Base-by-base conservation (phyloP, 148 eudicot genomes). In the Diospyros kaki region DNA sequence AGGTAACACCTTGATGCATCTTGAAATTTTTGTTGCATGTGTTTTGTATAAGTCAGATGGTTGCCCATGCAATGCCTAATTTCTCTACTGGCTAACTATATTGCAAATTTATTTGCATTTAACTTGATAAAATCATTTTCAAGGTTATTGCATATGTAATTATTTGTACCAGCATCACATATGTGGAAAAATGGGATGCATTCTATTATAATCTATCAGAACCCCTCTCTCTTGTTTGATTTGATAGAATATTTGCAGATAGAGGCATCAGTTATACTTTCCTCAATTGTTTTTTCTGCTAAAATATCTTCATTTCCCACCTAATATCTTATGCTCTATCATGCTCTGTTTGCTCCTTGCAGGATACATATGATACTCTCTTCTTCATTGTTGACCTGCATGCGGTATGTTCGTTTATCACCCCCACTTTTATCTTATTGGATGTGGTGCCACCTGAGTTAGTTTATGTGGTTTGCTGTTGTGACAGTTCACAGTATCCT, bases 371-470 rank as follows among this genome's bases (percentile, higher is more conserved):
- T 78, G 98, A 95, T 68, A 89, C 98, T 52, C 75, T 89, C 45
- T 95, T 95, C 86, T 95, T 95, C 81, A 95, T 92, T 60, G 99
- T 95, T 68, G 99, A 95, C 83, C 91, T 95, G 77, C 98, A 95
- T 78, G 99, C 99, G 91, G 99, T 95, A 95, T 81, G 85, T 80
- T 79, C 17, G 39, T 39, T 66, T 67, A 7, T 42, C 9, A 9
- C 46, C 10, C 39, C 11, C 66, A 42, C 54, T 66, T 39, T 42
- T 74, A 40, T 41, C 17, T 58, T 48, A n/a, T 63, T 48, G 66
- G 39, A 68, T 58, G 72, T 42, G 28, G 52, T 62, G 64, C 58
- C 13, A 55, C 51, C 68, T 63, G 42, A 43, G 15, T 15, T 52
- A 45, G 61, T 13, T 15, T 72, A 70, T 68, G 4, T 77, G 39